These are phyloP conservation scores for Cucurbita ficifolia DNA, from an alignment of 306 rosid species.

Conservation along the genomic window DNA sequence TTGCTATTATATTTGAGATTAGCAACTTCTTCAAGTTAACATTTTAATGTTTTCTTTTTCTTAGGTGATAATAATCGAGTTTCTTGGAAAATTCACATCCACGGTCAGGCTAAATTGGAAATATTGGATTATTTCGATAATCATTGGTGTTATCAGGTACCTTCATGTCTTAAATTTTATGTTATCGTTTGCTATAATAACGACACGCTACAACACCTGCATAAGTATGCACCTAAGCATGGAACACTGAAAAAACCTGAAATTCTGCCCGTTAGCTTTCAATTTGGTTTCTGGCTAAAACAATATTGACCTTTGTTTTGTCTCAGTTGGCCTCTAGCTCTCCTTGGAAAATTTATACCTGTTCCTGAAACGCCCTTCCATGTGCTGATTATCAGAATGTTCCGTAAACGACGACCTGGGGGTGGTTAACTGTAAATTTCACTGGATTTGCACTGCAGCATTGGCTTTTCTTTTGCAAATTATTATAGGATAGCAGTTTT, in stretches of 20 bases:
- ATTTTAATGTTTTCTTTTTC: not conserved
- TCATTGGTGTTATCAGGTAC: constrained; percentile 63
- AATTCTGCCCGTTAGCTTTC: not conserved
- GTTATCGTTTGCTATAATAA: not conserved
- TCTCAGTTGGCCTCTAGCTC: constrained; percentile 88
- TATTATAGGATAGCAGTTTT: not conserved
- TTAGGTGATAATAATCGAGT: constrained; percentile 59
- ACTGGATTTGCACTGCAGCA: not conserved
- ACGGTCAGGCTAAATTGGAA: constrained; percentile 61
- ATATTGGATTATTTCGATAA: constrained; percentile 52
- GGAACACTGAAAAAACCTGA: not conserved
- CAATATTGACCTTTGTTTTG: not conserved
- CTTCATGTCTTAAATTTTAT: not conserved
- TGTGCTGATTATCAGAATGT: constrained; percentile 5
- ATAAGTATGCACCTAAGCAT: not conserved
- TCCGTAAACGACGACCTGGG: constrained; percentile 3
- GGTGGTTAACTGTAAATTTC: not conserved
- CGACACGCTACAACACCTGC: too few species aligned
- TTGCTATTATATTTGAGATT: not conserved
- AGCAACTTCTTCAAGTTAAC: not conserved
- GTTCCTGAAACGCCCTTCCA: constrained; percentile 29
- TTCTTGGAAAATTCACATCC: constrained; percentile 61
- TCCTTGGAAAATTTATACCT: constrained; percentile 59
- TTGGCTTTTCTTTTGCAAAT: not conserved
- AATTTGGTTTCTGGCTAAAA: not conserved